Percentiles rank a stretch among this genome's conserved stretches.
Evolutionary conservation across 305 asterid genomes (phyloP).

Genomic region (Caryopteris hybrid): DNA sequence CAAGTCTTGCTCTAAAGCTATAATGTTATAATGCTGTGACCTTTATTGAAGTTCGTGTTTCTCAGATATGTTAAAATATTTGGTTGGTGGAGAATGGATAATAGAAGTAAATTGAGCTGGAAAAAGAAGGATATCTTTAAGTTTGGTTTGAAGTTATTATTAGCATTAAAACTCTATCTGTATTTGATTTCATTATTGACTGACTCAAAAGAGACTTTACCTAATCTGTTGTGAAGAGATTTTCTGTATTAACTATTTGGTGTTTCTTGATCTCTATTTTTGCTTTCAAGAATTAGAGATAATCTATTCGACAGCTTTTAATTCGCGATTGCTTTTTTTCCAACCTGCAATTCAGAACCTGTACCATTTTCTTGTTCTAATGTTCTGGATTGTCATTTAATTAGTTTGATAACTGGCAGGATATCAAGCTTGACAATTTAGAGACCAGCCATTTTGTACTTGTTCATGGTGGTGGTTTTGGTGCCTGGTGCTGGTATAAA

Average conservation of each 20-base stretch:
- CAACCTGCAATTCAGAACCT: neutral
- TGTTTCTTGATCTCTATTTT: neutral
- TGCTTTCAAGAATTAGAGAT: neutral
- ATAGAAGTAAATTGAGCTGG: neutral
- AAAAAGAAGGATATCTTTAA: neutral
- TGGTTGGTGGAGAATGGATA: slow-evolving; percentile 20
- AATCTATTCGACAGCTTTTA: neutral
- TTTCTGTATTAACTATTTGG: neutral
- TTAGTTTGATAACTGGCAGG: slow-evolving; percentile 38
- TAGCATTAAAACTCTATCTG: neutral
- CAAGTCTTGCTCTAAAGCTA: slow-evolving; percentile 17
- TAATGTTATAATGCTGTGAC: slow-evolving; percentile 7
- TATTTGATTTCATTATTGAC: slow-evolving; percentile 7
- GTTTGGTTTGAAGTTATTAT: slow-evolving; percentile 13
- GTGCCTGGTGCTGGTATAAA: slow-evolving; percentile 99
- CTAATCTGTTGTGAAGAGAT: neutral
- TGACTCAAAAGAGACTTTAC: neutral
- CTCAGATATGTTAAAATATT: slow-evolving; percentile 18
- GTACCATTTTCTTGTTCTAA: neutral
- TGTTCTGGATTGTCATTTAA: slow-evolving; percentile 12
- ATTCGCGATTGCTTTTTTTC: neutral
- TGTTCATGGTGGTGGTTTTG: slow-evolving; percentile 99
- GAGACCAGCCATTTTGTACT: slow-evolving; percentile 90
- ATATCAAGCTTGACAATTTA: slow-evolving; percentile 60
- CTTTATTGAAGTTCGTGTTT: slow-evolving; percentile 28